These are phyloP conservation scores for Fusarium sp. DNA, from an alignment of 2,329 filamentous ascomycete genomes.

Conservation along the genomic window DNA sequence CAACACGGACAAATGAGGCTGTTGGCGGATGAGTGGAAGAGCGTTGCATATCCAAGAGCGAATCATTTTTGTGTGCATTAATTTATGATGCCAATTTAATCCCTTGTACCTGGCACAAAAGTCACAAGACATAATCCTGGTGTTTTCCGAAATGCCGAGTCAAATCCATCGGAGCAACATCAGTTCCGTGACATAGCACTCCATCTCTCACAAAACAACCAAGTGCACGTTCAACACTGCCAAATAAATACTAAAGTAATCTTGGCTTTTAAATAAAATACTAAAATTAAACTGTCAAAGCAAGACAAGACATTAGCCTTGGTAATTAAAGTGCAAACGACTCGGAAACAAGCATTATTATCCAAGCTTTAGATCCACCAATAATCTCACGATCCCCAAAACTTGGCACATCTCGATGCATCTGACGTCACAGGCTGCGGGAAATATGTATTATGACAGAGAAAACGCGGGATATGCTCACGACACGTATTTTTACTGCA, in stretches of 20 bases:
- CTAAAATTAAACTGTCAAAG: conserved; percentile 31
- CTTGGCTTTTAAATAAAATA: neutral
- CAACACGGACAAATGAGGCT: neutral
- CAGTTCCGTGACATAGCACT: neutral
- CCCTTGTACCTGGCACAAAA: conserved; percentile 5
- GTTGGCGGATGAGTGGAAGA: neutral
- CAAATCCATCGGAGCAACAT: neutral
- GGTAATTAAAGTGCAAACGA: conserved; percentile 1
- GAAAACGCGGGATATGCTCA: neutral
- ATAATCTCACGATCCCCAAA: neutral
- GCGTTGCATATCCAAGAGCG: neutral
- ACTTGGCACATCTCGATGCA: conserved; percentile 19
- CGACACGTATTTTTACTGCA: neutral
- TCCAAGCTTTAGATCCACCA: conserved; percentile 1
- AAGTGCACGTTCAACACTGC: neutral
- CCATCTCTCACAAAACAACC: neutral
- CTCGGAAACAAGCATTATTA: conserved; percentile 20
- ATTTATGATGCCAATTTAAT: neutral
- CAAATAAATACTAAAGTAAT: neutral
- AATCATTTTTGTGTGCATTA: neutral
- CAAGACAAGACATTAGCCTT: conserved; percentile 14
- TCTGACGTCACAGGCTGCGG: conserved; percentile 20
- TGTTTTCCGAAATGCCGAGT: conserved; percentile 2
- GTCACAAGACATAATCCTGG: neutral
- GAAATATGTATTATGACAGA: conserved; percentile 24